Base-by-base conservation (phyloP, 2,329 filamentous ascomycete genomes). In the Exophiala bonariae region DNA sequence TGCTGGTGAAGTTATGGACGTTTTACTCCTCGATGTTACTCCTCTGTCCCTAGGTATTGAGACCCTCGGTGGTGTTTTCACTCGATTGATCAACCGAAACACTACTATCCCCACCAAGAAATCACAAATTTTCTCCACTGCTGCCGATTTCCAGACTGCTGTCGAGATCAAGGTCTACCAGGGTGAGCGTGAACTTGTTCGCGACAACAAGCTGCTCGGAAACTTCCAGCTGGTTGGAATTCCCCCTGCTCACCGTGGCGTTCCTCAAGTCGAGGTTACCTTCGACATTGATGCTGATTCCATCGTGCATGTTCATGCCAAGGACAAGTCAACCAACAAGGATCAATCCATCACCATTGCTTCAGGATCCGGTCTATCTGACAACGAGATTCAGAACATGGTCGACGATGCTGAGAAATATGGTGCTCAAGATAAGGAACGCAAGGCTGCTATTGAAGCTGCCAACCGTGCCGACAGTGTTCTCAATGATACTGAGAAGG, bases 161-260 rank as follows among this genome's bases (percentile, higher is more conserved):
- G 92, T 97, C 66, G 91, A 96, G 80, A 97, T 97, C 81, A 96
- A 97, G 87, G 92, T 97, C 57, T 97, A 85, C 87, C 91, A 97
- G 85, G 92, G 92, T 80, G 92, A 97, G 83, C 92, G 92, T 88
- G 91, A 96, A 80, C 89, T 96, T 56, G 91, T 96, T 71, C 86
- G 85, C 68, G 92, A 97, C 78, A 97, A 97, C 87, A 97, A 97
- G 82, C 78, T 97, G 52, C 83, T 97, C 50, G 92, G 92, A 55
- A 97, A 97, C 87, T 97, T 97, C 88, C 91, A 97, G 82, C 87
- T 97, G 61, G 90, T 96, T 63, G 92, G 92, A 58, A 96, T 97
- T 54, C 92, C 92, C 49, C 92, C 92, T 62, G 92, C 92, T 47
- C 91, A 95, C 80, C 90, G 91, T 70, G 91, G 91, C 78, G 89